Evolutionary conservation across 495 filamentous ascomycete genomes (phyloP).

Genomic region (Podospora australis): DNA sequence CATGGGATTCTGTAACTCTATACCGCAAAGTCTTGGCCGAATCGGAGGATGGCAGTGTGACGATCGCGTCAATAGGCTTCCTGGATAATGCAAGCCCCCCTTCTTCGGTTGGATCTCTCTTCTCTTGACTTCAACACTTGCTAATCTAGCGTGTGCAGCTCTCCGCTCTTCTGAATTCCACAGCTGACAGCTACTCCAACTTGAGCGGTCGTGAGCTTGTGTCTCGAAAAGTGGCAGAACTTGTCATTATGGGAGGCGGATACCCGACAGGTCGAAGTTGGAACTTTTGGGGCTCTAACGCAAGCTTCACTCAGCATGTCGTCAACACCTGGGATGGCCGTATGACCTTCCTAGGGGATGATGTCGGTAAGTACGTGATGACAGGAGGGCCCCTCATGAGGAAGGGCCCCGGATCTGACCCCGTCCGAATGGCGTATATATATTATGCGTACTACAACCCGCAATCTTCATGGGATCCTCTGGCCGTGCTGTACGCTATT

Average conservation of each 20-base stretch:
- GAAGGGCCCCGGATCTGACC: conserved; percentile 27
- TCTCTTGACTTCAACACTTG: background rate
- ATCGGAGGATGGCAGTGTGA: conserved; percentile 31
- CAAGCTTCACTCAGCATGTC: conserved; percentile 28
- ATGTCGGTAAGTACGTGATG: conserved; percentile 29
- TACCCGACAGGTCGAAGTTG: conserved; percentile 39
- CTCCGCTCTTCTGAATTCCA: conserved; percentile 34
- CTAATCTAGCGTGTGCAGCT: conserved; percentile 14
- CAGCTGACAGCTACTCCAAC: conserved; percentile 26
- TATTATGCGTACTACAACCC: conserved; percentile 30
- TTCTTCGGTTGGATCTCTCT: background rate
- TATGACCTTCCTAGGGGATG: conserved; percentile 31
- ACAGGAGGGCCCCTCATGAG: conserved; percentile 30
- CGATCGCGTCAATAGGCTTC: conserved; percentile 40
- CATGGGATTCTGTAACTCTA: conserved; percentile 36
- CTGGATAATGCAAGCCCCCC: conserved; percentile 28
- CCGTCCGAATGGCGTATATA: conserved; percentile 34
- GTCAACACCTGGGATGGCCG: conserved; percentile 34
- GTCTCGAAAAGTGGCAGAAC: conserved; percentile 34
- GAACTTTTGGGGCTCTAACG: conserved; percentile 37
- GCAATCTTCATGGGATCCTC: conserved; percentile 39
- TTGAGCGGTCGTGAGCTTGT: conserved; percentile 33
- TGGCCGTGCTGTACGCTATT: conserved; percentile 40
- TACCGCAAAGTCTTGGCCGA: conserved; percentile 37
- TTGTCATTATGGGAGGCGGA: conserved; percentile 42